These are phyloP conservation scores for Neurospora discreta DNA, from an alignment of 495 filamentous ascomycete species.

Conservation along the genomic window DNA sequence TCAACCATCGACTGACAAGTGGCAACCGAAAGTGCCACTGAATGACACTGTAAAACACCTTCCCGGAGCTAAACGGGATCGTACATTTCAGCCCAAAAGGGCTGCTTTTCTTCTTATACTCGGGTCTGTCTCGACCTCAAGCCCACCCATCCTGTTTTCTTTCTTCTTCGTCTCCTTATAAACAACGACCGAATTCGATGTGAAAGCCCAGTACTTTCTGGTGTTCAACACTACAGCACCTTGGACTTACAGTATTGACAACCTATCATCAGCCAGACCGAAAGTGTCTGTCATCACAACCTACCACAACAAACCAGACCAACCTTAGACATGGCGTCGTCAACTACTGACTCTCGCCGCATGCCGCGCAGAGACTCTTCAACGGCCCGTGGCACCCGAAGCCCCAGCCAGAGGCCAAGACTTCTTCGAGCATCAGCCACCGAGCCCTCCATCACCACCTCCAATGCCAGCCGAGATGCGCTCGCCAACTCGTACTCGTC, in stretches of 20 bases:
- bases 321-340: slow-evolving; percentile 18
- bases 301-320: slow-evolving; percentile 4
- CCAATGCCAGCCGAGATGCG: slow-evolving; percentile 38
- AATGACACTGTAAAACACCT: slow-evolving; percentile 16
- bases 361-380: slow-evolving; percentile 28
- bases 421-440: slow-evolving; percentile 41
- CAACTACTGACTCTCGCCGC: slow-evolving; percentile 14
- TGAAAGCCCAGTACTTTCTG: neutral
- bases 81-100: slow-evolving; percentile 27
- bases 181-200: neutral
- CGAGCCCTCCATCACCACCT: slow-evolving; percentile 43
- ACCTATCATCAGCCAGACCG: neutral
- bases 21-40: slow-evolving; percentile 26
- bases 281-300: neutral
- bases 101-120: slow-evolving; percentile 16
- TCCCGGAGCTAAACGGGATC: slow-evolving; percentile 17
- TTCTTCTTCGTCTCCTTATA: slow-evolving; percentile 4
- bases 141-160: slow-evolving; percentile 3
- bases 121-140: neutral
- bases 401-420: slow-evolving; percentile 30
- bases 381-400: slow-evolving; percentile 9
- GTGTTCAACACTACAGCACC: neutral
- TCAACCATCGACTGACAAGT: slow-evolving; percentile 31
- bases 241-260: neutral
- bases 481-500: slow-evolving; percentile 33